Percentiles rank a stretch among this genome's conserved stretches.
Conservation (phyloP, 1,284 basidiomycete genomes). For the Ustilago trichophora region DNA sequence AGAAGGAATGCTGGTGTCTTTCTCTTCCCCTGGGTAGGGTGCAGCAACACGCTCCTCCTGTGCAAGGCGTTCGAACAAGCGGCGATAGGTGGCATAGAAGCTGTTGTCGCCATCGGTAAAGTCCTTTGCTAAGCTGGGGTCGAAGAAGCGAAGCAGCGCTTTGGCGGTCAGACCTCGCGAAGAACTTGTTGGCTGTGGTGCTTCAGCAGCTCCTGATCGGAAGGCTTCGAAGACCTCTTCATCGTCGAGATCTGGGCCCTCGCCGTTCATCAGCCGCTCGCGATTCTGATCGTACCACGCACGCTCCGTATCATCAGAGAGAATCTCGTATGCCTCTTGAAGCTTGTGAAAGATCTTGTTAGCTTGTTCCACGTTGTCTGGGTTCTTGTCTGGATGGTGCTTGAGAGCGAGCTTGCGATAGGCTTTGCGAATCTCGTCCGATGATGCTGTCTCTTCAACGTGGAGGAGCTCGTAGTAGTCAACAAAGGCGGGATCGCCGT, state of each 20-base stretch:
- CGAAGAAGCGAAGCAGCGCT: conserved; percentile 87
- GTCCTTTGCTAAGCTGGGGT: conserved; percentile 76
- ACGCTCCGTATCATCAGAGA: conserved; percentile 73
- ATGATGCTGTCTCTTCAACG: conserved; percentile 56
- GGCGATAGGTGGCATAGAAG: conserved; percentile 89
- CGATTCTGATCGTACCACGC: conserved; percentile 98
- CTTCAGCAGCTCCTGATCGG: conserved; percentile 71
- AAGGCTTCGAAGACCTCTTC: conserved; percentile 77
- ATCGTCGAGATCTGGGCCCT: conserved; percentile 52
- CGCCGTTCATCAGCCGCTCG: conserved; percentile 71
- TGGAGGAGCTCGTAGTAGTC: conserved; percentile 64
- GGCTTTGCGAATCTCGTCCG: conserved; percentile 62
- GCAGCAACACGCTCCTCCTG: conserved; percentile 77
- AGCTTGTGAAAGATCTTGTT: conserved; percentile 86
- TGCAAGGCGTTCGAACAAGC: conserved; percentile 84
- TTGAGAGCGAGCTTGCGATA: conserved; percentile 66
- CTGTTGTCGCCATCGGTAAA: conserved; percentile 71
- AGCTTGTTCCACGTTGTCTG: conserved; percentile 78
- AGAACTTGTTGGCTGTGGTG: conserved; percentile 71
- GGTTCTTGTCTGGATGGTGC: conserved; percentile 69
- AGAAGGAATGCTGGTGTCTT: conserved; percentile 55
- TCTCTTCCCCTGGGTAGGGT: conserved; percentile 68
- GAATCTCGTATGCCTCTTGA: conserved; percentile 91
- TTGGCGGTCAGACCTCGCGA: conserved; percentile 81
- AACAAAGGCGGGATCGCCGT: conserved; percentile 48